Evolutionary conservation across 2,329 filamentous ascomycete genomes (phyloP), one percentile per base, ranked within the genome.

Genomic region (Penicillium psychrosexuale): DNA sequence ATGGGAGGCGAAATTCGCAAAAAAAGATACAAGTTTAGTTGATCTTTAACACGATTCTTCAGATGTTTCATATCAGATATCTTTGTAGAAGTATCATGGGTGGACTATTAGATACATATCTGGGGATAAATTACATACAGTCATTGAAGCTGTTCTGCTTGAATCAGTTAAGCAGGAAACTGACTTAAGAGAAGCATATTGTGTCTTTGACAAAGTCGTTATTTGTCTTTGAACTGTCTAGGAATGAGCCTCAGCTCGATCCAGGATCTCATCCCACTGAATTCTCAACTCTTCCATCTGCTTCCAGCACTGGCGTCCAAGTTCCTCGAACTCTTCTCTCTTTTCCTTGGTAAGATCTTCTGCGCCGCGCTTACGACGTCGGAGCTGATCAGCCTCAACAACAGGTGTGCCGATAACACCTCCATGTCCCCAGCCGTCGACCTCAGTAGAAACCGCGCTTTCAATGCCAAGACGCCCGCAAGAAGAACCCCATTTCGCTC

Each of bases 401-500:
- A 77, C 73, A 64, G 66, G 69, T 62, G 85, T 87, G 0, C 78
- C 73, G 30, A 82, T 69, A 31, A 75, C 77, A 3, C 84, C 84
- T 42, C 81, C 80, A 69, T 78, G 79, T 0, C 91, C 92, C 91
- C 92, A 97, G 8, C 91, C 90, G 40, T 90, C 85, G 3, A 96
- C 87, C 72, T 96, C 90, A 1, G 91, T 95, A 65, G 84, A 84
- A 72, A 87, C 88, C 5, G 90, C 83, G 37, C 81, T 77, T 56
- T 83, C 81, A 19, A 79, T 75, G 0, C 87, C 85, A 51, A 75
- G 71, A 11, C 81, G 71, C 60, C 87, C 82, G 8, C 82, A 82
- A n/a, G 84, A 82, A 30, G 88, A 89, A 3, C 93, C 93, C 93
- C 93, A 97, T 76, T 97, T 97, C 47, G 73, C 82, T 69, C 78